Conservation (phyloP, 805 yeast genomes). For the Starmerella gropengiesseri region DNA sequence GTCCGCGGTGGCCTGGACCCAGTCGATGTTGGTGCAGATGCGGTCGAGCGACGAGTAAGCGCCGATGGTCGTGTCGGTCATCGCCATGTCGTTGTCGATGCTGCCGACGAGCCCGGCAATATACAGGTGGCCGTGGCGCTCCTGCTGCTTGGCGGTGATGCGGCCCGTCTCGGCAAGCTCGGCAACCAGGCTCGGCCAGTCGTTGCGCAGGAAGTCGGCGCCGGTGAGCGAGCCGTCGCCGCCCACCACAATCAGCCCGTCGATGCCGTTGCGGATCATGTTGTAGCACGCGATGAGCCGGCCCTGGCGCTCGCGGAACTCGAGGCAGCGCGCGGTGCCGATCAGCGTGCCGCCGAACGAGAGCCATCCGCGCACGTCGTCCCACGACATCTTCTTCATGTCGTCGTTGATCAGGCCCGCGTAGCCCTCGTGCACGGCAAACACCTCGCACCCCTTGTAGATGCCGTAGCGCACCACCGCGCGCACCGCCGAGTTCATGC, state of each 20-base stretch:
- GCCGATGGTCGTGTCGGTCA: conserved; percentile 94
- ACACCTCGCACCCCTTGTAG: conserved; percentile 76
- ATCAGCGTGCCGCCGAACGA: conserved; percentile 89
- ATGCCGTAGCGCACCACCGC: conserved; percentile 93
- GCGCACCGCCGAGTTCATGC: conserved; percentile 94
- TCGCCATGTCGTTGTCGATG: conserved; percentile 95
- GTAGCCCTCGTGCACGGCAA: conserved; percentile 88
- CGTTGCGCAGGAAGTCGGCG: conserved; percentile 85
- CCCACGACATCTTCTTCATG: conserved; percentile 76
- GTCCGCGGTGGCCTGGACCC: conserved; percentile 93
- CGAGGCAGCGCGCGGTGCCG: conserved; percentile 90
- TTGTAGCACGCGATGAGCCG: conserved; percentile 74
- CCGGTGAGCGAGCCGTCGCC: conserved; percentile 99
- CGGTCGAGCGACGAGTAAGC: conserved; percentile 88
- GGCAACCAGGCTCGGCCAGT: conserved; percentile 80
- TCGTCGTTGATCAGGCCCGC: conserved; percentile 69
- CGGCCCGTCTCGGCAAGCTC: conserved; percentile 52
- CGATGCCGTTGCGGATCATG: conserved; percentile 78
- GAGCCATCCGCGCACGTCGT: conserved; percentile 88
- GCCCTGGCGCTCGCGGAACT: conserved; percentile 76
- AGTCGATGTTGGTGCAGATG: conserved; percentile 88
- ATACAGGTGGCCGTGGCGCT: conserved; percentile 58
- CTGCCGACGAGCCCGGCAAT: conserved; percentile 95
- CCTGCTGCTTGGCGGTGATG: conserved; percentile 48
- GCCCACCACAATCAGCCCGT: conserved; percentile 91